Evolutionary conservation across 495 filamentous ascomycete species (phyloP).

Genomic region (Penicillium pulvis): DNA sequence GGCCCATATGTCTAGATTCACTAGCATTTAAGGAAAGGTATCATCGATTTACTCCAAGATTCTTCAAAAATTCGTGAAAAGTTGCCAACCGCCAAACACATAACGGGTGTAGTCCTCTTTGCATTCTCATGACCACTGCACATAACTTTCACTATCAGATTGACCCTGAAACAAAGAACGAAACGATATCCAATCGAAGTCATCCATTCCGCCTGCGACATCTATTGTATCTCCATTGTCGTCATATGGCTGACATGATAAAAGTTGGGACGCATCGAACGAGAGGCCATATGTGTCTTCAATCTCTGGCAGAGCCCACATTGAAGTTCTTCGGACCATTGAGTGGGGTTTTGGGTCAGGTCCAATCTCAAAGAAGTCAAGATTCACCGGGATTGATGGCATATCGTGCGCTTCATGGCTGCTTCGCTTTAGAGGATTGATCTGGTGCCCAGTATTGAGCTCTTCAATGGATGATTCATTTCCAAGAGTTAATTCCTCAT

Average conservation of each 20-base stretch:
- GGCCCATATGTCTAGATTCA: too few relatives aligned
- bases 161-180: background rate
- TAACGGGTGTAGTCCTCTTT: too few relatives aligned
- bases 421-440: background rate
- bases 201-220: background rate
- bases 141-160: background rate
- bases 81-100: too few relatives aligned
- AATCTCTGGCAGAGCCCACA: background rate
- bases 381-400: background rate
- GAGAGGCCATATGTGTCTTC: background rate
- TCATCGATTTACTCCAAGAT: too few relatives aligned
- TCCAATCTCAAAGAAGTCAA: conserved; percentile 7
- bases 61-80: too few relatives aligned
- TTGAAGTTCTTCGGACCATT: background rate
- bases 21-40: too few relatives aligned
- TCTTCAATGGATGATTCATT: background rate
- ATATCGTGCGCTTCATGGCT: background rate
- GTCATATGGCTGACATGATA: background rate
- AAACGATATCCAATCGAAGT: background rate
- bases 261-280: background rate
- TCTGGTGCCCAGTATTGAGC: background rate
- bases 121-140: background rate
- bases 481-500: background rate
- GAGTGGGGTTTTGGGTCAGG: background rate
- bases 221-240: background rate